A percentile compares a stretch with the other conserved stretches of the same genome.
phyloP scores from a whole-genome alignment of 2,329 filamentous ascomycete genomes.

The Aspergillus candidus region DNA sequence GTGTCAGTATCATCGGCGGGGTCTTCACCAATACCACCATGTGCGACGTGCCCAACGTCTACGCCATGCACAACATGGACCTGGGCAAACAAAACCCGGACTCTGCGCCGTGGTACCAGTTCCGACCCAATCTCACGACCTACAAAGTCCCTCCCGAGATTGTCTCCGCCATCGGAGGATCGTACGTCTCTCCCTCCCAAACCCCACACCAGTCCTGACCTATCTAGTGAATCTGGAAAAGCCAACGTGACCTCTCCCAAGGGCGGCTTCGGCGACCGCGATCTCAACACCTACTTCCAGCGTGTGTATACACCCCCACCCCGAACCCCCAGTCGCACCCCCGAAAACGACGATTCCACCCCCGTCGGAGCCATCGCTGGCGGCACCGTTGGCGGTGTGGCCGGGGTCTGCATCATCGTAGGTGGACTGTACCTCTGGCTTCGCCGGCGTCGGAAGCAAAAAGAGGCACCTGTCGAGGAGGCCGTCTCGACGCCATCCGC shows the following conservation, averaged over 20 bases:
- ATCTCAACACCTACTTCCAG: conserved; percentile 1
- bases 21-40: conserved; percentile 1
- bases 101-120: background rate
- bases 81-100: conserved; percentile 5
- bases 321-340: background rate
- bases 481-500: no score
- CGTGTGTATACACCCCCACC: background rate
- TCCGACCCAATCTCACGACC: conserved; percentile 1
- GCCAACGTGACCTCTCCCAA: background rate
- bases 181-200: background rate
- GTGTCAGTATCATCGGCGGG: conserved; percentile 1
- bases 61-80: conserved; percentile 6
- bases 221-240: background rate
- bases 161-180: conserved; percentile 2
- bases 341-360: background rate
- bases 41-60: conserved; percentile 2
- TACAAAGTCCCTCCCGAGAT: conserved; percentile 2
- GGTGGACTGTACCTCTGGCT: no score
- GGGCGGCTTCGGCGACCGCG: background rate
- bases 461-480: no score
- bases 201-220: no score
- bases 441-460: no score
- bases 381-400: background rate
- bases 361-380: conserved; percentile 1
- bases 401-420: background rate